phyloP scores from a whole-genome alignment of 1,284 basidiomycete genomes.

The Papiliotrema nemorosa region DNA sequence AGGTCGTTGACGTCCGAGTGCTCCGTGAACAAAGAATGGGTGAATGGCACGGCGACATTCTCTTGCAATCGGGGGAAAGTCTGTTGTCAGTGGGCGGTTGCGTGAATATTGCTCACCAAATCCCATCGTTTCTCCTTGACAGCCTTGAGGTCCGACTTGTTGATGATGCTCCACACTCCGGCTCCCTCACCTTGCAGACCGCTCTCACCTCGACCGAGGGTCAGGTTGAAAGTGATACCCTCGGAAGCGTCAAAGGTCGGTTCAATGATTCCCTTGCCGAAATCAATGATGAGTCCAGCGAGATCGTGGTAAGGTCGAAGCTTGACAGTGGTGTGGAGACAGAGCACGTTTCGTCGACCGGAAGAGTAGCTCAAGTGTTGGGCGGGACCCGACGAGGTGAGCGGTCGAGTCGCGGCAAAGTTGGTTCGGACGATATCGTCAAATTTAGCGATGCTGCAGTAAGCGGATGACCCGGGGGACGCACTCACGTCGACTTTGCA shows the following conservation, averaged over 20 bases:
- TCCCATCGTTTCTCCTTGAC: slow-evolving; percentile 77
- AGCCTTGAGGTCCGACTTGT: slow-evolving; percentile 67
- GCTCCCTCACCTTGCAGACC: slow-evolving; percentile 51
- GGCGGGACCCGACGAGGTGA: slow-evolving; percentile 36
- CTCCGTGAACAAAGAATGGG: slow-evolving; percentile 68
- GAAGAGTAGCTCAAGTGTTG: slow-evolving; percentile 76
- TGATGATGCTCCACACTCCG: slow-evolving; percentile 79
- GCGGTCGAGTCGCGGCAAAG: slow-evolving; percentile 30
- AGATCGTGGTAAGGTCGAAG: slow-evolving; percentile 81
- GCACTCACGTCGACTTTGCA: slow-evolving; percentile 45
- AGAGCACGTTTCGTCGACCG: slow-evolving; percentile 69
- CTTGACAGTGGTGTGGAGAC: slow-evolving; percentile 71
- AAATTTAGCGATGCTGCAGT: slow-evolving; percentile 23
- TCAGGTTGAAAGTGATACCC: slow-evolving; percentile 63
- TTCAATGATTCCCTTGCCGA: slow-evolving; percentile 63
- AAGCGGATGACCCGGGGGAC: not conserved
- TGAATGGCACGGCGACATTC: slow-evolving; percentile 29
- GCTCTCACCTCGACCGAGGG: slow-evolving; percentile 56
- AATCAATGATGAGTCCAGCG: slow-evolving; percentile 56
- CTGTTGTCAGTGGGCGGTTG: slow-evolving; percentile 13
- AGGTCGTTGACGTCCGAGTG: slow-evolving; percentile 74
- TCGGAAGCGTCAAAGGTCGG: slow-evolving; percentile 62
- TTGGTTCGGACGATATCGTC: slow-evolving; percentile 20
- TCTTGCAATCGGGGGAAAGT: slow-evolving; percentile 44
- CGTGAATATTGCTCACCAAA: slow-evolving; percentile 57